phyloP scores from a whole-genome alignment of 805 yeast genomes.

The Candida taoyuanica region DNA sequence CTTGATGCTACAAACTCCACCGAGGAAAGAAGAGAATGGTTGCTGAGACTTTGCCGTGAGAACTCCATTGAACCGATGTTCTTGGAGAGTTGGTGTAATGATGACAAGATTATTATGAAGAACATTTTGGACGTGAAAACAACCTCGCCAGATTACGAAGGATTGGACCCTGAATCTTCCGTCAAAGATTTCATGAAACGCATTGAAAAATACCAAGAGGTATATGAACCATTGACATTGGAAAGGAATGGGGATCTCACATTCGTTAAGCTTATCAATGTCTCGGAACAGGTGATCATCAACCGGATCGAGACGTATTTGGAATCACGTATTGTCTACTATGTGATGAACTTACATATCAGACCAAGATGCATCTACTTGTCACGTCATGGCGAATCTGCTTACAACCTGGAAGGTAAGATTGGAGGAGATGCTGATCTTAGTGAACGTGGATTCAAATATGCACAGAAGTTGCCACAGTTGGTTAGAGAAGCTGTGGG shows the following conservation, averaged over 20 bases:
- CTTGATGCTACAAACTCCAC: conserved; percentile 93
- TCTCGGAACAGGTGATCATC: conserved; percentile 81
- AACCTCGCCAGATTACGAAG: conserved; percentile 35
- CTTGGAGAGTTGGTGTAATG: conserved; percentile 88
- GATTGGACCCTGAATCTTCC: conserved; percentile 63
- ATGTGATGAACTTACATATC: conserved; percentile 91
- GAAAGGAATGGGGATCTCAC: conserved; percentile 60
- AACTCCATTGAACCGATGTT: conserved; percentile 83
- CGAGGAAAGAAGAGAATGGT: conserved; percentile 57
- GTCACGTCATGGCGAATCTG: conserved; percentile 93
- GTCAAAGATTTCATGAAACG: conserved; percentile 66
- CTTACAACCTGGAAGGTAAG: conserved; percentile 87
- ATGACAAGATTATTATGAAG: conserved; percentile 67
- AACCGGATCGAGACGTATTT: conserved; percentile 84
- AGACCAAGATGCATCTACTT: conserved; percentile 91
- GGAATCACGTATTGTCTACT: conserved; percentile 90
- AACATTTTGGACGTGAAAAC: conserved; percentile 85
- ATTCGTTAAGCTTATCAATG: conserved; percentile 82
- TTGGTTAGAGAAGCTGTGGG: conserved; percentile 50
- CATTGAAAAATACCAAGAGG: conserved; percentile 67
- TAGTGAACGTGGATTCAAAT: conserved; percentile 77
- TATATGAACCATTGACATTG: conserved; percentile 71
- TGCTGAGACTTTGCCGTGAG: conserved; percentile 55
- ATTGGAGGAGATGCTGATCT: conserved; percentile 93
- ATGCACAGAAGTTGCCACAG: conserved; percentile 77